A percentile compares a stretch with the other conserved stretches of the same genome.
These are phyloP conservation scores for Oryza meridionalis DNA, from an alignment of 176 grass and related monocot genomes.

Conservation along the genomic window DNA sequence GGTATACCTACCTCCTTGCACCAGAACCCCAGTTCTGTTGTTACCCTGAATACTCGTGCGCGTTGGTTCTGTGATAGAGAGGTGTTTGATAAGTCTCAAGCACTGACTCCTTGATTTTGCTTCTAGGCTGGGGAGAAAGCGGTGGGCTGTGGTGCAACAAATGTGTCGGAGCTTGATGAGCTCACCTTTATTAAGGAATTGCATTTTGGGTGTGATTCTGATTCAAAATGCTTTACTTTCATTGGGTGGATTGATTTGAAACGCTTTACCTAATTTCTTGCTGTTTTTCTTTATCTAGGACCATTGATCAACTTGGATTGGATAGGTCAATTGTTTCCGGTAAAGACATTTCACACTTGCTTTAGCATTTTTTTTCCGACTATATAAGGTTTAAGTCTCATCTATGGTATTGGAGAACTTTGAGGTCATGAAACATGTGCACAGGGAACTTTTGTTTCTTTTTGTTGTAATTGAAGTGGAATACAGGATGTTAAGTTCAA, in stretches of 20 bases:
- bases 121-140: slow-evolving; percentile 63
- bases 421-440: neutral
- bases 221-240: neutral
- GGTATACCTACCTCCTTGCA: slow-evolving; percentile 16
- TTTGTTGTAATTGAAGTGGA: neutral
- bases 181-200: slow-evolving; percentile 61
- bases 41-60: neutral
- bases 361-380: neutral
- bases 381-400: neutral
- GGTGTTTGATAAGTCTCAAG: neutral
- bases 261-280: slow-evolving; percentile 13
- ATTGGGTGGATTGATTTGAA: neutral
- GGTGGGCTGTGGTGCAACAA: slow-evolving; percentile 53
- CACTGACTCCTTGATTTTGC: slow-evolving; percentile 17
- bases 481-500: neutral
- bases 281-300: slow-evolving; percentile 52
- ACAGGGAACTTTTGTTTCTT: neutral
- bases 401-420: neutral
- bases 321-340: slow-evolving; percentile 63
- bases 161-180: slow-evolving; percentile 57
- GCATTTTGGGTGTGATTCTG: slow-evolving; percentile 48
- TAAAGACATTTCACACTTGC: slow-evolving; percentile 28
- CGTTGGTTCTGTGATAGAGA: neutral
- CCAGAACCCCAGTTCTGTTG: neutral
- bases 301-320: slow-evolving; percentile 59